Evolutionary conservation across 306 rosid genomes (phyloP), one percentile per base, ranked within the genome.

Genomic region (Acacia crassicarpa): DNA sequence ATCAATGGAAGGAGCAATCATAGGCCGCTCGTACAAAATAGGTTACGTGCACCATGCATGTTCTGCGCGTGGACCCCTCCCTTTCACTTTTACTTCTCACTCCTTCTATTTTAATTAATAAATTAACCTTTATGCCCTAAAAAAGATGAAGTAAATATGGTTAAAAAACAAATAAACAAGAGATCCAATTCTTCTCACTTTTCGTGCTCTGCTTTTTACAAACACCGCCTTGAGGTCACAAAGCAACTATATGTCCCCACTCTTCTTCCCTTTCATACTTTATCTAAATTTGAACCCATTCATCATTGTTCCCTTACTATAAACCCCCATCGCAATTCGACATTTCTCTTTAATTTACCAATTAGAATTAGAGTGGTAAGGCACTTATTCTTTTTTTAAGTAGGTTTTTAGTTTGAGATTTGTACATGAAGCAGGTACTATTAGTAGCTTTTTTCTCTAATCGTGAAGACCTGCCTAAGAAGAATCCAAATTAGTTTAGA

Each of bases 61-160:
- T 79, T 68, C 32, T 69, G 22, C 76, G 69, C 38, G 69, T 68
- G 82, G 58, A 68, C 82, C 82, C 82, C 16, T 16, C 3, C 33
- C 3, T 16, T 8, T 17, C 22, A 2, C 41, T 27, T 27, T 25
- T 56, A 20, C 30, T 13, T n/a, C 5, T 9, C 63, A 56, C 27
- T 9, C 30, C 2, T 2, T 2, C 13, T 56, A 5, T 8, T 56
- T 19, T 56, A 9, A 22, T n/a, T 2, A 56, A n/a, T 17, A 53
- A 53, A 16, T 17, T 53, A 43, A 9, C 41, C 41, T 14, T 49
- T 49, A 49, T 16, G 56, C n/a, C 20, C 8, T 0, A 0, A 38
- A 38, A 14, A 4, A 4, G 16, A 16, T 0, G 56, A 4, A 49
- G 56, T 4, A 16, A 49, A 16, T 16, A 49, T 16, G 22, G 59